These are phyloP conservation scores for Cucumis melo DNA, from an alignment of 306 rosid genomes.

Conservation along the genomic window DNA sequence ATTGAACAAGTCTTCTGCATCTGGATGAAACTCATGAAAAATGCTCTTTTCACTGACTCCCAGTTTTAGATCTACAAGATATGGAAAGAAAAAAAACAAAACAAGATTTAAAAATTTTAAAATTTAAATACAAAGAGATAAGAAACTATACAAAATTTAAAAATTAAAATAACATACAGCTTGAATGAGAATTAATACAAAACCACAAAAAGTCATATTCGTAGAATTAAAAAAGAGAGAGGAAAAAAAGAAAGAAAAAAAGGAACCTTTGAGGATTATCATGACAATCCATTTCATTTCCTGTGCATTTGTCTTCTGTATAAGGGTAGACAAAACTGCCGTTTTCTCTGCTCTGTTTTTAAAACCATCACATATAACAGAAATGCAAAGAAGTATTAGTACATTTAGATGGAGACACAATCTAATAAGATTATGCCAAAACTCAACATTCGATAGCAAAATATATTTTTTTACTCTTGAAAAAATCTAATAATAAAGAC, in stretches of 20 bases:
- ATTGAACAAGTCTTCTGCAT: conserved; percentile 93
- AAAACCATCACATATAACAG: conserved; percentile 7
- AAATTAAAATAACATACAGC: not conserved
- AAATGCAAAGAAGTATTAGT: not conserved
- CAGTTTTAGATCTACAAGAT: conserved; percentile 61
- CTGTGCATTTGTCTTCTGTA: conserved; percentile 76
- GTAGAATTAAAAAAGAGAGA: not conserved
- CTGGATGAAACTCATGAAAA: conserved; percentile 92
- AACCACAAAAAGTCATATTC: not conserved
- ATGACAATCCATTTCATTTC: conserved; percentile 98
- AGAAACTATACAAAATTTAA: not conserved
- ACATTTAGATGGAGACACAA: not conserved
- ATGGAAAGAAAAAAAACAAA: not conserved
- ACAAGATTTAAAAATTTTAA: too few species aligned
- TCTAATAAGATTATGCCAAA: not conserved
- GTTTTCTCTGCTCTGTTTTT: conserved; percentile 58
- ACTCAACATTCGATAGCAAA: not conserved
- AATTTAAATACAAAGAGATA: too few species aligned
- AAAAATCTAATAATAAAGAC: not conserved
- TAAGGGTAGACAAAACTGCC: conserved; percentile 59
- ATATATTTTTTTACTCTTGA: not conserved
- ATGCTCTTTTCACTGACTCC: conserved; percentile 90
- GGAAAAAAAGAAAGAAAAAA: not conserved
- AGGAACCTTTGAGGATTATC: conserved; percentile 80
- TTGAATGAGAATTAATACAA: not conserved